A percentile compares a stretch with the other conserved stretches of the same genome.
phyloP scores from a whole-genome alignment of 1,139 yeast genomes.

The Candida sojae region DNA sequence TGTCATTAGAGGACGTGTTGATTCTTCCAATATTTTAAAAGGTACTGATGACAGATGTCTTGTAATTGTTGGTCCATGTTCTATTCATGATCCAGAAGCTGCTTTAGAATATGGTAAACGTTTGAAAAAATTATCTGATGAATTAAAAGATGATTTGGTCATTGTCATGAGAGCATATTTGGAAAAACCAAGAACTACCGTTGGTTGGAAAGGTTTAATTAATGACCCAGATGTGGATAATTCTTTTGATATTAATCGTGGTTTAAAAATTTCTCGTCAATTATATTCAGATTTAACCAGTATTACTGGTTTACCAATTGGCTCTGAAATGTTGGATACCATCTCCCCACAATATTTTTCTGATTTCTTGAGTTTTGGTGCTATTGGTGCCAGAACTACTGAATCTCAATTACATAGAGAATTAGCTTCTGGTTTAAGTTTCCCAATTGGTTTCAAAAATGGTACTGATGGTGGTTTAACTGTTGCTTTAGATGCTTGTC shows the following conservation, averaged over 20 bases:
- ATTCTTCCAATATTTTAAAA: constrained; percentile 65
- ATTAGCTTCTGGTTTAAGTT: constrained; percentile 89
- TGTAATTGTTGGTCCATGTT: constrained; percentile 93
- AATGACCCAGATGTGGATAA: constrained; percentile 97
- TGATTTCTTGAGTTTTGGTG: constrained; percentile 90
- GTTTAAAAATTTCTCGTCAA: constrained; percentile 83
- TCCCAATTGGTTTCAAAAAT: constrained; percentile 97
- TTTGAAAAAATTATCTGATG: constrained; percentile 59
- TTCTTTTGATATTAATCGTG: constrained; percentile 92
- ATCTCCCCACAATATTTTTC: constrained; percentile 92
- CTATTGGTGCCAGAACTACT: constrained; percentile 97
- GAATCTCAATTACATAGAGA: constrained; percentile 97
- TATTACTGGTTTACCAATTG: constrained; percentile 72
- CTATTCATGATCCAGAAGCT: constrained; percentile 91
- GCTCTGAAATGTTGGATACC: constrained; percentile 97
- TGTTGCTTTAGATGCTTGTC: constrained; percentile 91
- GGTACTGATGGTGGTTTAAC: constrained; percentile 94
- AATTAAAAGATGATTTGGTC: constrained; percentile 71
- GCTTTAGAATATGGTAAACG: constrained; percentile 85
- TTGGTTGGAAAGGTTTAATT: constrained; percentile 98
- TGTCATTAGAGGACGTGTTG: constrained; percentile 76
- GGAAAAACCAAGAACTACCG: constrained; percentile 98
- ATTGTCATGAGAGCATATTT: constrained; percentile 97
- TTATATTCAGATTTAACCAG: constrained; percentile 78
- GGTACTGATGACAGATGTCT: constrained; percentile 81